These are phyloP conservation scores for Chaetomidium leptoderma DNA, from an alignment of 495 filamentous ascomycete genomes.

Conservation along the genomic window DNA sequence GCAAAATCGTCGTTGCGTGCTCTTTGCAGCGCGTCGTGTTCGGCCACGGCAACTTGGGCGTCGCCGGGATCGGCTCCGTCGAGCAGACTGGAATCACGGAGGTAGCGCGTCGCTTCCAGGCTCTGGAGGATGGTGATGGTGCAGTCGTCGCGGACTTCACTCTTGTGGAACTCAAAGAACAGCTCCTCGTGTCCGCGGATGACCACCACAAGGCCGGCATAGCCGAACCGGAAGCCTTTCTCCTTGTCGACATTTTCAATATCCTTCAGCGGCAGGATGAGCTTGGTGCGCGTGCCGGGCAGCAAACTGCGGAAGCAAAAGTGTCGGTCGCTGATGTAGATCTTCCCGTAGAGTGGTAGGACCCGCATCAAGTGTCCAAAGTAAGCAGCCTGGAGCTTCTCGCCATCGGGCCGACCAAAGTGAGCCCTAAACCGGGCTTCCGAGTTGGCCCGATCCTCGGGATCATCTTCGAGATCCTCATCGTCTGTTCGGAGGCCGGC, in stretches of 20 bases:
- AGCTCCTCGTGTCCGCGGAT: conserved; percentile 93
- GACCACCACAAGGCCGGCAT: conserved; percentile 84
- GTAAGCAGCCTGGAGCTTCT: conserved; percentile 86
- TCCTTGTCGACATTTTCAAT: conserved; percentile 94
- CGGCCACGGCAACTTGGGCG: conserved; percentile 72
- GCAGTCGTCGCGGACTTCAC: conserved; percentile 82
- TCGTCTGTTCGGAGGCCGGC: conserved; percentile 63
- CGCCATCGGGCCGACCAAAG: conserved; percentile 79
- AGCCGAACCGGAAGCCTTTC: conserved; percentile 90
- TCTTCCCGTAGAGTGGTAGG: conserved; percentile 91
- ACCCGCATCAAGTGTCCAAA: conserved; percentile 85
- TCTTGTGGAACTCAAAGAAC: conserved; percentile 85
- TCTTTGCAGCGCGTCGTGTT: conserved; percentile 76
- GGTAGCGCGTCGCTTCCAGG: conserved; percentile 66
- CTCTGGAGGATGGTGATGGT: conserved; percentile 71
- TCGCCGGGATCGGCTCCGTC: conserved; percentile 65
- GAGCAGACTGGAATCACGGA: conserved; percentile 67
- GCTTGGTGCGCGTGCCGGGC: conserved; percentile 85
- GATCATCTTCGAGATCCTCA: conserved; percentile 53
- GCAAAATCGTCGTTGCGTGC: conserved; percentile 62
- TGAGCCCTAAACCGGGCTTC: conserved; percentile 78
- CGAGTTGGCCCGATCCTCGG: conserved; percentile 58
- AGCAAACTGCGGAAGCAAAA: conserved; percentile 93
- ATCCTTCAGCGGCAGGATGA: conserved; percentile 87
- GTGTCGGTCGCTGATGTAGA: conserved; percentile 85